phyloP scores from a whole-genome alignment of 495 filamentous ascomycete genomes.

The Staphylotrichum tortipilum region DNA sequence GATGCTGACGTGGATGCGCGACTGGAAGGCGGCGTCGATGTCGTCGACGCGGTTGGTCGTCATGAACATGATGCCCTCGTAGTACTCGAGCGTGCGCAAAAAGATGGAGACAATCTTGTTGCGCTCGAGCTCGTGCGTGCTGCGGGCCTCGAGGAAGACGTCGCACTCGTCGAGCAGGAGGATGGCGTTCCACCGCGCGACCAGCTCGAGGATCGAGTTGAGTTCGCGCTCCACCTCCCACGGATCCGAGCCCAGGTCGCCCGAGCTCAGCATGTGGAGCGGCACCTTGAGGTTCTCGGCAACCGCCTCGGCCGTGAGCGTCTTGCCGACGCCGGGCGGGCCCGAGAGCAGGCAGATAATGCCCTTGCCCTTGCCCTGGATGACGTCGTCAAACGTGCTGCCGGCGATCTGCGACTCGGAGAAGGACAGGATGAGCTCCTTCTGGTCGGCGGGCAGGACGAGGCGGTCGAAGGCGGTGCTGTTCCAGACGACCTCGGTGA shows the following conservation, averaged over 20 bases:
- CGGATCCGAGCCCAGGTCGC: constrained; percentile 46
- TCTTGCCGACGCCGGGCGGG: constrained; percentile 51
- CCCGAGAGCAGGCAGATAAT: constrained; percentile 54
- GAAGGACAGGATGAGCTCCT: constrained; percentile 46
- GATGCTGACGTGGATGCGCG: constrained; percentile 44
- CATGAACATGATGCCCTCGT: constrained; percentile 55
- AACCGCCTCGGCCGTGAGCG: constrained; percentile 47
- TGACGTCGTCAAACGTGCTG: constrained; percentile 56
- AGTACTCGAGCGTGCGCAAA: constrained; percentile 45
- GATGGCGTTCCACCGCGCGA: constrained; percentile 45
- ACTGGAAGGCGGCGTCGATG: constrained; percentile 45
- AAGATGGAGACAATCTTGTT: constrained; percentile 52
- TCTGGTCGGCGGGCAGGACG: constrained; percentile 44
- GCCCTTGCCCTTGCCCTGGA: constrained; percentile 50
- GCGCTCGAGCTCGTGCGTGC: constrained; percentile 43
- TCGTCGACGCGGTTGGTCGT: constrained; percentile 45
- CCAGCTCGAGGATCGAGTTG: constrained; percentile 42
- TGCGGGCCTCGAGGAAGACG: constrained; percentile 55
- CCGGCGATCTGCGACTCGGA: constrained; percentile 36
- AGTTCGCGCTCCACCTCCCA: constrained; percentile 43
- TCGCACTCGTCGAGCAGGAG: constrained; percentile 60
- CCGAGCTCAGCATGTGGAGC: constrained; percentile 46
- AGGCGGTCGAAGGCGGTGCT: constrained; percentile 47
- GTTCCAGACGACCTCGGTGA: constrained; percentile 44
- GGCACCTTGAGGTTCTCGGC: constrained; percentile 45